Base-by-base conservation (phyloP, 768 basidiomycete species). In the Boletus fagicola region DNA sequence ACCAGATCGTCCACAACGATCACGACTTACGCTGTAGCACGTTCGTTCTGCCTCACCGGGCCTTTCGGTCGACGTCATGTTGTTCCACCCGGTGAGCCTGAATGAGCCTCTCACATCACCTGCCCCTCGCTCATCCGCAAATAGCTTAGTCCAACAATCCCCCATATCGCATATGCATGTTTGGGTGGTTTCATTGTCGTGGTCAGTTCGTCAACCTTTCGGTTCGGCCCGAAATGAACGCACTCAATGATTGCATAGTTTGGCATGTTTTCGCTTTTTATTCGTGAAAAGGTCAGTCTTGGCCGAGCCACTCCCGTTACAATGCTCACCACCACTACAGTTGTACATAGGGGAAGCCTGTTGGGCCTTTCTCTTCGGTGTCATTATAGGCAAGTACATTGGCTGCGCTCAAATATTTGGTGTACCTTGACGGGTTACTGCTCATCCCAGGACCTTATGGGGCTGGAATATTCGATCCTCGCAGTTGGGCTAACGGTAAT, bases 341-440 rank as follows among this genome's bases (percentile, higher is more conserved):
- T 73, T 96, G 26, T 98, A 97, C 70, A 86, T 98, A 56, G 97
- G 97, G 59, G 97, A 99, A 80, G 94, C 97, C 15, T 91, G 90
- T 62, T 92, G 92, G 84, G 94, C 96, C 0, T 97, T 97, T 65
- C 70, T 96, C 35, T 92, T 96, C 65, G 93, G 94, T 13, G 88
- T 98, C 66, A 87, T 94, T 62, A 86, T 96, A 50, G 94, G 89
- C 83, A 69, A 59, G 82, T 71, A 59, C 35, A 24, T 13, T 12
- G 35, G 1, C 45, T 31, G 7, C 46, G 51, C 31, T 38, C 30
- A 36, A 20, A 42, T 50, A 24, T 56, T 48, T 16, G 46, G n/a
- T 53, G 28, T 20, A 24, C 39, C 28, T 56, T 69, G 28, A 62
- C 16, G 39, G 11, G 8, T 53, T 39, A 42, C 15, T 30, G 9